Evolutionary conservation across 306 rosid species (phyloP).

Genomic region (Cucurbita maxima): DNA sequence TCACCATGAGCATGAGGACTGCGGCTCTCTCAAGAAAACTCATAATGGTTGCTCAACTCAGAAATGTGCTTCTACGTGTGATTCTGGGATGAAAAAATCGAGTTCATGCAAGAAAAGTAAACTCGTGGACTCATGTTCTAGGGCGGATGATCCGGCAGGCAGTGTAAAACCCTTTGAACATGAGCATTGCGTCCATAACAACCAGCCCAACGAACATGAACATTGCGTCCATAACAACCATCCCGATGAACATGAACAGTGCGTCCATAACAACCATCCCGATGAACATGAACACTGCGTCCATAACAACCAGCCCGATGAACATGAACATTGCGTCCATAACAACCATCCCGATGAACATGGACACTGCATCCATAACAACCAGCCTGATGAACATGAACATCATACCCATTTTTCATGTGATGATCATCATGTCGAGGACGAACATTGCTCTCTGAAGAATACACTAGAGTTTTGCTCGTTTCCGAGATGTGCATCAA

Average conservation of each 20-base stretch:
- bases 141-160: constrained; percentile 17
- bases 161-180: not conserved
- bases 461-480: not conserved
- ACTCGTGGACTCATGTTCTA: constrained; percentile 6
- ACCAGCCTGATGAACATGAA: not conserved
- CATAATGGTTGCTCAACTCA: constrained; percentile 14
- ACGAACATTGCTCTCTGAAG: not conserved
- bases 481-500: not conserved
- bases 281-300: not conserved
- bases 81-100: constrained; percentile 15
- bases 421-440: not conserved
- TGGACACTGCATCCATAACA: not conserved
- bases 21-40: constrained; percentile 27
- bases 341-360: not conserved
- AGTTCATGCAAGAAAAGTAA: constrained; percentile 16
- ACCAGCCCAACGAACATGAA: not conserved
- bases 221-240: not conserved
- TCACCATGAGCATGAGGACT: constrained; percentile 19
- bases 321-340: too few species aligned
- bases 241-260: not conserved
- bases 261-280: too few species aligned
- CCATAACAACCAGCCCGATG: too few species aligned
- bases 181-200: too few species aligned
- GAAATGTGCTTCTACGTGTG: constrained; percentile 29
- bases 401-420: not conserved